phyloP scores from a whole-genome alignment of 805 yeast genomes.

The Candida loeiensis region DNA sequence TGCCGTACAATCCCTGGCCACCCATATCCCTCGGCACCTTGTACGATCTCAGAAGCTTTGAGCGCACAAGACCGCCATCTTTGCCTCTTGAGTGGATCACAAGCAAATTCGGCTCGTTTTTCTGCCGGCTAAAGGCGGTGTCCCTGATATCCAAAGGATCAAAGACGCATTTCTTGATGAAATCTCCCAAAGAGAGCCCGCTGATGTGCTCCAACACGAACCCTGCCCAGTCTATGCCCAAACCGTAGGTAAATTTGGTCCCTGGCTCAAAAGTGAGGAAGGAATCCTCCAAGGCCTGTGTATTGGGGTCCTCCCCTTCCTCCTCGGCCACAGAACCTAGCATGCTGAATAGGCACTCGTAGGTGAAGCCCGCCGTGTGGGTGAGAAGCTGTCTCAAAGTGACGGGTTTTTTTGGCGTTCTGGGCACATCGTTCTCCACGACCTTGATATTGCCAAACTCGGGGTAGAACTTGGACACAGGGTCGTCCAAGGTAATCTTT shows the following conservation, averaged over 20 bases:
- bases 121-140: constrained; percentile 3
- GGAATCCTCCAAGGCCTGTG: constrained; percentile 6
- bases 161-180: constrained; percentile 28
- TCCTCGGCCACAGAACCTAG: constrained; percentile 3
- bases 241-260: constrained; percentile 35
- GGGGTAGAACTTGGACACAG: constrained; percentile 33
- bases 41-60: constrained; percentile 1
- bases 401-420: constrained; percentile 22
- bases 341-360: constrained; percentile 11
- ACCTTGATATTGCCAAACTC: constrained; percentile 24
- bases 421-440: constrained; percentile 14
- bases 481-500: constrained; percentile 29
- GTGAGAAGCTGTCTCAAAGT: constrained; percentile 28
- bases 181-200: constrained; percentile 31
- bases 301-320: constrained; percentile 5
- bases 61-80: background rate
- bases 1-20: constrained; percentile 42
- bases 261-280: constrained; percentile 34
- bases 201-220: constrained; percentile 31
- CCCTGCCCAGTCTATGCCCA: constrained; percentile 38
- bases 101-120: constrained; percentile 4
- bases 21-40: constrained; percentile 31
- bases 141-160: constrained; percentile 22
- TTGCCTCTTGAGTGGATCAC: constrained; percentile 3
- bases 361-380: constrained; percentile 29